Base-by-base conservation (phyloP, 805 yeast genomes). In the Kazachstania psychrophila region DNA sequence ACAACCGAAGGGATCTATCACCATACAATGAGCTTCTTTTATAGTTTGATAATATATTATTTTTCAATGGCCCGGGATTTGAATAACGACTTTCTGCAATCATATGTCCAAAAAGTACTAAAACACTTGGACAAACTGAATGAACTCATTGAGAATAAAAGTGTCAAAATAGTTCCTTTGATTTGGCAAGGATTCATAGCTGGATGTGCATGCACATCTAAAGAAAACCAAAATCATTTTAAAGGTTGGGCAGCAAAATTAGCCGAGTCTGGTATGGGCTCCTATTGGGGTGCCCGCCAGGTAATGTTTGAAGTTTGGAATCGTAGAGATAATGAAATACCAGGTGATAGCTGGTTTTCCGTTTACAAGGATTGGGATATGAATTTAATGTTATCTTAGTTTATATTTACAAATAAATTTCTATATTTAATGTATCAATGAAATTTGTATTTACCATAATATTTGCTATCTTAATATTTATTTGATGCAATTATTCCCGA, bases 171-270 rank as follows among this genome's bases (percentile, higher is more conserved):
- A 15, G 73, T 79, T 24, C 95, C 96, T 4, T 62, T 84, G 23
- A 76, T 84, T 48, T 86, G 95, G 92, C 89, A 82, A 51, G 94
- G 92, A 0, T 86, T 86, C 47, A 79, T 86, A 30, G 87, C 89
- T 1, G 95, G 94, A 0, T 79, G 92, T 49, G 86, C 82, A 43
- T 79, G 87, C 9, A 70, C 73, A 41, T 73, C 78, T 5, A 47
- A 58, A 1, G 66, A 65, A 24, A 58, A 78, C 25, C 89, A 82
- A 45, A 60, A 68, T 41, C 78, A 85, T 28, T 84, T 74, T 60
- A 77, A 75, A 50, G 65, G 68, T 40, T 85, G 94, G 94, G 65
- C 66, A 4, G 60, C 62, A 4, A 51, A 52, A n/a, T 50, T 69
- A 39, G 70, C 76, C 5, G 60, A 59, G 30, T 67, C 69, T 11